Conservation (phyloP, 768 basidiomycete genomes). For the Xerocomellus amylosporus region DNA sequence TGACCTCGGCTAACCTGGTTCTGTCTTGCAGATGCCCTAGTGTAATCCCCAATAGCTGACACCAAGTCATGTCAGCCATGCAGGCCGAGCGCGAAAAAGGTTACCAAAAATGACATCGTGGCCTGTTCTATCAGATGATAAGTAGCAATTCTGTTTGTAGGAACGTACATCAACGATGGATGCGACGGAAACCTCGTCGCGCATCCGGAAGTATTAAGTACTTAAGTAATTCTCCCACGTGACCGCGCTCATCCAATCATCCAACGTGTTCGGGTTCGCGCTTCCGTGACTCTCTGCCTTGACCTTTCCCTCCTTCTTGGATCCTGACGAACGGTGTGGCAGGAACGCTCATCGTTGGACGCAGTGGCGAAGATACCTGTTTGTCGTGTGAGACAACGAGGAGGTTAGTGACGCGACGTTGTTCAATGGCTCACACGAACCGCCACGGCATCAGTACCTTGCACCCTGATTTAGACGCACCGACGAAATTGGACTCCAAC, state of each 20-base stretch:
- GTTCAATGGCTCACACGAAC: constrained; percentile 18
- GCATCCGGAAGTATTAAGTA: too few relatives aligned
- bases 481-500: not conserved
- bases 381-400: not conserved
- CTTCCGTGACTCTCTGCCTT: not conserved
- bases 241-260: constrained; percentile 3
- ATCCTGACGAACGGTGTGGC: not conserved
- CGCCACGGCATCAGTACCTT: constrained; percentile 8
- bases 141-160: not conserved
- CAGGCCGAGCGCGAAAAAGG: too few relatives aligned
- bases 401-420: not conserved
- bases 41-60: not conserved
- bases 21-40: too few relatives aligned
- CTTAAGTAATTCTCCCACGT: not conserved
- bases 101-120: not conserved
- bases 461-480: not conserved
- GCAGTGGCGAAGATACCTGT: not conserved
- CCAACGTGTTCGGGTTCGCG: not conserved
- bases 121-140: not conserved
- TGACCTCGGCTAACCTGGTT: too few relatives aligned
- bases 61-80: not conserved
- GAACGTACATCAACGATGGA: too few relatives aligned
- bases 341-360: not conserved
- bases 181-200: too few relatives aligned
- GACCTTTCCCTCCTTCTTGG: not conserved